These are phyloP conservation scores for Filobasidium wieringae DNA, from an alignment of 768 basidiomycete genomes.

Conservation along the genomic window DNA sequence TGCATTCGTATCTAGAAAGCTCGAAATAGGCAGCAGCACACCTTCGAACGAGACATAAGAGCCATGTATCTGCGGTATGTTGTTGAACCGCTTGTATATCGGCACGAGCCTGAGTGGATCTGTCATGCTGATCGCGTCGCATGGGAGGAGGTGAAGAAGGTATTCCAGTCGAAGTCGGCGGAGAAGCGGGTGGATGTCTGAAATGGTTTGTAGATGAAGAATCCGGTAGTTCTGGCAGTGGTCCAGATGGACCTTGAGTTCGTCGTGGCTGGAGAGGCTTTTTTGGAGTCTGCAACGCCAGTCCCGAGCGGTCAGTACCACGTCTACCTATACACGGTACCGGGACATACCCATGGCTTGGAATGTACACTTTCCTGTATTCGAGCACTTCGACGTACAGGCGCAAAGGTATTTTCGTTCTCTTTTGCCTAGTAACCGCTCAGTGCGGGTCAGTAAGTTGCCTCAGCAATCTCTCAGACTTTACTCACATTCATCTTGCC, in stretches of 20 bases:
- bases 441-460: background rate
- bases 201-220: background rate
- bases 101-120: background rate
- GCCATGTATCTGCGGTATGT: conserved; percentile 63
- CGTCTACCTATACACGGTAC: background rate
- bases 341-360: background rate
- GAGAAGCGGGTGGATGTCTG: background rate
- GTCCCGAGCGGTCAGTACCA: background rate
- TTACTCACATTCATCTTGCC: background rate
- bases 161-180: background rate
- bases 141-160: background rate
- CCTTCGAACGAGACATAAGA: conserved; percentile 65
- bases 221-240: background rate
- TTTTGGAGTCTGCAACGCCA: background rate
- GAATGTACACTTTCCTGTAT: background rate
- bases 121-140: background rate
- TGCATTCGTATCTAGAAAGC: conserved; percentile 63
- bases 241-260: too few relatives aligned
- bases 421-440: background rate
- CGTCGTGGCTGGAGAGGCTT: background rate
- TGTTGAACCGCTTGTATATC: conserved; percentile 17
- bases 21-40: conserved; percentile 71
- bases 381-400: conserved; percentile 2
- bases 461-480: background rate
- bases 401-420: background rate